Percentiles rank a stretch among this genome's conserved stretches.
Conservation (phyloP, 148 eudicot species). For the Amaranthus cruentus region DNA sequence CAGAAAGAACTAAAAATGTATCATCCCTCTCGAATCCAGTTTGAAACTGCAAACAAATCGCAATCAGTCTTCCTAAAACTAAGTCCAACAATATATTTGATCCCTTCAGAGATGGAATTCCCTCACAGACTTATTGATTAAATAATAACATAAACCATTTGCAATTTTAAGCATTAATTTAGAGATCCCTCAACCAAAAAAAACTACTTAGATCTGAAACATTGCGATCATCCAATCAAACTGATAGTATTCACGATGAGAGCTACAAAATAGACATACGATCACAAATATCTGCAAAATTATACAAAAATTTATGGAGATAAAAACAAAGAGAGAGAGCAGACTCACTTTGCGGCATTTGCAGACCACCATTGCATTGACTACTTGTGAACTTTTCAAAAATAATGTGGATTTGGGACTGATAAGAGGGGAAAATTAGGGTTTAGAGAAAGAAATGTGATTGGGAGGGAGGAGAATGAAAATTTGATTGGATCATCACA, state of each 20-base stretch:
- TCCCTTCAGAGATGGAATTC: background rate
- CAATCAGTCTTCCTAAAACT: background rate
- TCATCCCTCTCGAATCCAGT: constrained; percentile 2
- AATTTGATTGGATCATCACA: background rate
- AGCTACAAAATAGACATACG: background rate
- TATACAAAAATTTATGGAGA: background rate
- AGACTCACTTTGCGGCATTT: constrained; percentile 87
- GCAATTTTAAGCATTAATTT: background rate
- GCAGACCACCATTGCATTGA: constrained; percentile 89
- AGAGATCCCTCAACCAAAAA: constrained; percentile 1
- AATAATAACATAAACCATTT: background rate
- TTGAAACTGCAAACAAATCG: background rate
- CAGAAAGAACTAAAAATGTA: background rate
- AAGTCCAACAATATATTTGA: background rate
- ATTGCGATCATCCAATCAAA: constrained; percentile 7
- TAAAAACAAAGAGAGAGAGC: background rate
- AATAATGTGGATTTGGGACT: constrained; percentile 16
- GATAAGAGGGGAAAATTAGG: constrained; percentile 24
- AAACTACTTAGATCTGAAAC: constrained; percentile 26
- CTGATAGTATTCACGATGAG: background rate
- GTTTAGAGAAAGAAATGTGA: constrained; percentile 14
- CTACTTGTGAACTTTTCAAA: constrained; percentile 13
- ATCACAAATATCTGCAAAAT: constrained; percentile 1
- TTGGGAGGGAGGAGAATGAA: background rate
- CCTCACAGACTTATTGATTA: background rate